Evolutionary conservation across 2,329 filamentous ascomycete species (phyloP).

Genomic region (Thielaviopsis populi): DNA sequence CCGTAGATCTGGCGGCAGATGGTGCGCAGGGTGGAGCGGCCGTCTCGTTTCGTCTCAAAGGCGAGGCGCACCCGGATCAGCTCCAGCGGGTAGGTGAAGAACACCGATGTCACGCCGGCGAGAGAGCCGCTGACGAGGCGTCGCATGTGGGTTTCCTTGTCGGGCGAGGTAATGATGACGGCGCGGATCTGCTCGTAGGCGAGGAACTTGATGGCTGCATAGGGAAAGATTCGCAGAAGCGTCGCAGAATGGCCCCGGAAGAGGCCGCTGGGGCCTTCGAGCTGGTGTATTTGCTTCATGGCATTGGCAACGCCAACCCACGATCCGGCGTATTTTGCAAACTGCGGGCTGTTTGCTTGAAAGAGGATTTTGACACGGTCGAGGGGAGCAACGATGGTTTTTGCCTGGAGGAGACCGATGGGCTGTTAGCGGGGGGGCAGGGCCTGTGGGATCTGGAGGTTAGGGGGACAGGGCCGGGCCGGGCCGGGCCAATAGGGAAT

Average conservation of each 20-base stretch:
- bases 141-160: slow-evolving; percentile 66
- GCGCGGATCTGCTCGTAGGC: slow-evolving; percentile 93
- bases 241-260: slow-evolving; percentile 94
- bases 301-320: slow-evolving; percentile 75
- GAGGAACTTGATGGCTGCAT: slow-evolving; percentile 94
- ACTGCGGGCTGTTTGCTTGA: slow-evolving; percentile 86
- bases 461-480: too few relatives aligned
- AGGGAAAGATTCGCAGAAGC: slow-evolving; percentile 85
- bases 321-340: slow-evolving; percentile 79
- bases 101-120: slow-evolving; percentile 78
- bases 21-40: slow-evolving; percentile 51
- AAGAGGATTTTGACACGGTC: slow-evolving; percentile 98
- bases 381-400: slow-evolving; percentile 87
- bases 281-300: slow-evolving; percentile 65
- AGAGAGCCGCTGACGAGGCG: slow-evolving; percentile 59
- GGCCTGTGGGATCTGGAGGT: background rate
- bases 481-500: too few relatives aligned
- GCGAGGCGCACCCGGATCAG: slow-evolving; percentile 83
- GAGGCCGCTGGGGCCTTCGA: slow-evolving; percentile 60
- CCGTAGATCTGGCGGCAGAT: slow-evolving; percentile 80
- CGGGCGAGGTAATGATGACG: slow-evolving; percentile 51
- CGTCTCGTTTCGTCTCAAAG: slow-evolving; percentile 73
- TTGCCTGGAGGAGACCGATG: slow-evolving; percentile 46
- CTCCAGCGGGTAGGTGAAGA: slow-evolving; percentile 91
- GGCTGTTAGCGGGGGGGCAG: slow-evolving; percentile 16